Base-by-base conservation (phyloP, 140 eudicot genomes). In the Stevia rebaudiana region DNA sequence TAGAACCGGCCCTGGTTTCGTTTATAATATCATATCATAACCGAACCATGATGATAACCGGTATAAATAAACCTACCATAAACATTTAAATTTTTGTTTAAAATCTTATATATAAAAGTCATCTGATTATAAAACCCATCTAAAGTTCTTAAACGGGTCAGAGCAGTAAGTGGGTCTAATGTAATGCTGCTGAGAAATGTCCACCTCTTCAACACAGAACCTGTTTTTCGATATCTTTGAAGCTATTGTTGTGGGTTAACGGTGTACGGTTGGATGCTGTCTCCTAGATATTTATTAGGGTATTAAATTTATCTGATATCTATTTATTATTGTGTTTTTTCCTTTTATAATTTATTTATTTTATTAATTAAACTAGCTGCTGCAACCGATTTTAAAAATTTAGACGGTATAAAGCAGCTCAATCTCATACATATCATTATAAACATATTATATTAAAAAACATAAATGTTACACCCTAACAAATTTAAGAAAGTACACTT, bases 231-330 rank as follows among this genome's bases (percentile, higher is more conserved):
- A 61, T 61, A 22, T 41, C 0, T n/a, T 21, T 41, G 53, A 41
- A 19, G 23, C n/a, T 23, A 40, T 36, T 39, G 37, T 7, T 61
- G 22, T 22, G 52, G 3, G 10, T 41, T 7, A 61, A 61, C 39
- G 67, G 52, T 40, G 67, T 41, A 12, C 11, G 37, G 67, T 11
- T 61, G 67, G 37, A 61, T 22, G 53, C 1, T 41, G 23, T 21
- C 39, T 41, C 39, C 5, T 61, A 19, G 9, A 41, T 23, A 42
- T 61, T 61, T 40, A 61, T 21, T 61, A 12, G 36, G 67, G 37
- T 22, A 61, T n/a, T 30, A 55, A 53, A 55, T 55, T 25, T 5
- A n/a, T n/a, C n/a, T n/a, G n/a, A n/a, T n/a, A n/a, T n/a, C n/a
- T n/a, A 13, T 54, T 54, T 54, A 28, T 6, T 25, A 6, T 3